phyloP scores from a whole-genome alignment of 2,329 filamentous ascomycete genomes.

The Neurospora sp. region DNA sequence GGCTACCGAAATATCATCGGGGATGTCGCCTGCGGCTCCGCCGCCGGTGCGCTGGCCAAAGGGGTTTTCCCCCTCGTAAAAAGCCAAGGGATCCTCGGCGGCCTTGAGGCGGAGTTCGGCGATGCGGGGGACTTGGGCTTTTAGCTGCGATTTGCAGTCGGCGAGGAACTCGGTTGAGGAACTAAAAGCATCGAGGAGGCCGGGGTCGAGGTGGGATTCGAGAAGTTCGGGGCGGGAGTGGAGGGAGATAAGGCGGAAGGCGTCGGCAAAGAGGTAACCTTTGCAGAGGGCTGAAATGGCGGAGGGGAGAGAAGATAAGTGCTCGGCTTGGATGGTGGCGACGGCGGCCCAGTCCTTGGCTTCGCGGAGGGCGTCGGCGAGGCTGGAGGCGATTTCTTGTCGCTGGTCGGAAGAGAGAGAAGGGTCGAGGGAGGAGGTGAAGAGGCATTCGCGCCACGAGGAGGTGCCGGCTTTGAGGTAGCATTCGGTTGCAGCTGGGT shows the following conservation, averaged over 20 bases:
- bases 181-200: constrained; percentile 70
- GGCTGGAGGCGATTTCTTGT: constrained; percentile 54
- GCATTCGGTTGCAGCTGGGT: constrained; percentile 63
- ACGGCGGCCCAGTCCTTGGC: constrained; percentile 75
- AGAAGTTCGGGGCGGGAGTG: constrained; percentile 54
- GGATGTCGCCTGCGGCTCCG: constrained; percentile 52
- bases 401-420: constrained; percentile 52
- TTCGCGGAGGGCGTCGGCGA: constrained; percentile 73
- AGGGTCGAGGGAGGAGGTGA: constrained; percentile 56
- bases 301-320: constrained; percentile 60
- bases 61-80: constrained; percentile 67
- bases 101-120: constrained; percentile 74
- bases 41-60: constrained; percentile 9
- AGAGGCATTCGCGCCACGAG: constrained; percentile 86
- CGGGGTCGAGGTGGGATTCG: constrained; percentile 58
- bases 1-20: constrained; percentile 86
- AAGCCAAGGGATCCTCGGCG: constrained; percentile 72
- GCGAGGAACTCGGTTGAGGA: constrained; percentile 83
- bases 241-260: constrained; percentile 65
- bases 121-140: constrained; percentile 77
- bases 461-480: constrained; percentile 69
- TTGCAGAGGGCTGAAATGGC: constrained; percentile 75
- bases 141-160: constrained; percentile 80
- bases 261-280: constrained; percentile 78
- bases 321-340: constrained; percentile 70